Evolutionary conservation across 306 rosid species (phyloP).

Genomic region (Corylus heterophylla): DNA sequence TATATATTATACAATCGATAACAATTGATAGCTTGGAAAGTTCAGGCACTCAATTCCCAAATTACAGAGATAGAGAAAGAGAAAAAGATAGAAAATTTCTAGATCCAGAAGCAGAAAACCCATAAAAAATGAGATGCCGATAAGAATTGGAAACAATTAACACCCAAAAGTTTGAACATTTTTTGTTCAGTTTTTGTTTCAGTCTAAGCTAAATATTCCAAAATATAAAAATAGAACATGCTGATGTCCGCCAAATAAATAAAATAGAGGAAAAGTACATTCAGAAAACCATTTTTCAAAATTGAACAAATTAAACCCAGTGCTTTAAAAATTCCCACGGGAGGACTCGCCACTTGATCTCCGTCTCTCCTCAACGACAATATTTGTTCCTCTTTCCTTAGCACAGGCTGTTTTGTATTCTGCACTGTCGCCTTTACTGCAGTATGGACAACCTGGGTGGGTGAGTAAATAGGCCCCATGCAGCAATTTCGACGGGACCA

Average conservation of each 20-base stretch:
- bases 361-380: no score
- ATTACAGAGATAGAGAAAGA: constrained; percentile 21
- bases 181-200: neutral
- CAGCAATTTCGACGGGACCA: no score
- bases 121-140: neutral
- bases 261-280: neutral
- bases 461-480: no score
- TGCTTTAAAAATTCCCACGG: no score
- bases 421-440: no score
- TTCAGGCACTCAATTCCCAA: constrained; percentile 23
- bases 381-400: no score
- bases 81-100: constrained; percentile 19
- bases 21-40: constrained; percentile 20
- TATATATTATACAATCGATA: no score
- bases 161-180: neutral
- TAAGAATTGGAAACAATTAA: neutral
- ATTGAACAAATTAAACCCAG: constrained; percentile 8
- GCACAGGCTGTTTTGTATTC: no score
- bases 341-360: no score
- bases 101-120: constrained; percentile 43
- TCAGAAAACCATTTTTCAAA: constrained; percentile 20
- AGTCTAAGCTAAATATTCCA: neutral
- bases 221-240: constrained; percentile 2
- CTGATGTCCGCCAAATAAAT: constrained; percentile 28
- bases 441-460: no score